Evolutionary conservation across 192 early-diverging fungal genomes (phyloP), one percentile per base, ranked within the genome.

Genomic region (Coemansia sp.): DNA sequence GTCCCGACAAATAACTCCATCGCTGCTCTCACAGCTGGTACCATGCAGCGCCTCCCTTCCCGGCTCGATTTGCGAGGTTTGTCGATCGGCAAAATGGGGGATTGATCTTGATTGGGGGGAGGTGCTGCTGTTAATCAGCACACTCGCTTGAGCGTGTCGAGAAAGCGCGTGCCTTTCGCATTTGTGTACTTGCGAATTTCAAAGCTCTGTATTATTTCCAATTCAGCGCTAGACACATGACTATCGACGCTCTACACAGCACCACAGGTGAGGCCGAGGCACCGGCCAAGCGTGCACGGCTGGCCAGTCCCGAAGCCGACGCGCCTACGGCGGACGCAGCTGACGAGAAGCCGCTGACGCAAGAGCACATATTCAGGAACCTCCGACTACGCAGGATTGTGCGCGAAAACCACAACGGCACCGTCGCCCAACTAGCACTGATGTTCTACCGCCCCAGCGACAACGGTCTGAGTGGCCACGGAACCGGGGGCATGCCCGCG

Each of bases 331-430:
- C 16, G 1, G 24, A 21, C 16, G 16, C 33, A 10, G 39, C 16
- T 31, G 70, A 78, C 39, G 24, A 66, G 14, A 69, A 79, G 45
- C 71, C 70, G 14, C 60, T 82, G 43, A 79, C 79, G 26, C 75
- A 77, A 23, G 85, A 86, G 26, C 69, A 85, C 21, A 83, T 91
- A 34, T 92, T 95, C 73, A 46, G 63, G 14, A 93, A 93, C 73
- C 72, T 94, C 62, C 84, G 91, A 18, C 84, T 96, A 37, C 88
- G 92, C 9, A 85, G 94, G 40, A 93, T 96, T 59, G 86, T 95
- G 36, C 92, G 92, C 59, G 94, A 96, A 74, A 96, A 96, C 73
- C 94, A 96, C 66, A 89, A 86, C 50, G 67, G 74, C 34, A 85
- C 88, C 9, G 86, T 96, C 55, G 83, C 89, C 21, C 89, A 92